These are phyloP conservation scores for Avena eriantha DNA, from an alignment of 176 grass and related monocot species.

Conservation along the genomic window DNA sequence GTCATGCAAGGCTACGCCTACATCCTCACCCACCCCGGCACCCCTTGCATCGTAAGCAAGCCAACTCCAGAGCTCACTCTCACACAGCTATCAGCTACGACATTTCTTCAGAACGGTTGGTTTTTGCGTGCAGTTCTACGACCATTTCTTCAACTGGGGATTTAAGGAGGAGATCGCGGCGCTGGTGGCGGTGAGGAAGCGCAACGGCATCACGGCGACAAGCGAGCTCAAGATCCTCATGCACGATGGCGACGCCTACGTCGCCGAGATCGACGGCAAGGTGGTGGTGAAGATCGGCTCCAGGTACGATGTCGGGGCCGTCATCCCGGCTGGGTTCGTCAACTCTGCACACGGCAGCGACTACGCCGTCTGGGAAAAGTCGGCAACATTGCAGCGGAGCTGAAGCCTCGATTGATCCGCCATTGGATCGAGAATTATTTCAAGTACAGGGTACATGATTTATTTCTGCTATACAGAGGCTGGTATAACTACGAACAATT, in stretches of 20 bases:
- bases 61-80: too few relatives aligned
- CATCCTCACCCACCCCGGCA: slow-evolving; percentile 78
- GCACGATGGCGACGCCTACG: slow-evolving; percentile 43
- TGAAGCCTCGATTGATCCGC: background rate
- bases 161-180: slow-evolving; percentile 39
- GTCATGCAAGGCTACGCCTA: slow-evolving; percentile 84
- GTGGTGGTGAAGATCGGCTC: slow-evolving; percentile 45
- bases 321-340: slow-evolving; percentile 35
- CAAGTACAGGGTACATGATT: background rate
- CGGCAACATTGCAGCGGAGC: background rate
- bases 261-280: slow-evolving; percentile 50
- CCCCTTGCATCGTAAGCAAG: slow-evolving; percentile 67
- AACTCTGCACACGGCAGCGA: slow-evolving; percentile 32
- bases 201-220: slow-evolving; percentile 42
- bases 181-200: slow-evolving; percentile 47
- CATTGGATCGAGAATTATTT: background rate
- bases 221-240: slow-evolving; percentile 40
- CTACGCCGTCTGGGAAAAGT: slow-evolving; percentile 57
- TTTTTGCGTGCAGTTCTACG: slow-evolving; percentile 44
- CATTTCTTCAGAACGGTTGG: background rate
- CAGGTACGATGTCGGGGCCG: slow-evolving; percentile 39
- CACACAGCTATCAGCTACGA: too few relatives aligned
- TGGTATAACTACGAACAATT: too few relatives aligned
- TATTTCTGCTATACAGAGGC: background rate
- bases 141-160: slow-evolving; percentile 52